phyloP scores from a whole-genome alignment of 129 eudicot species.

The Smallanthus sonchifolius region DNA sequence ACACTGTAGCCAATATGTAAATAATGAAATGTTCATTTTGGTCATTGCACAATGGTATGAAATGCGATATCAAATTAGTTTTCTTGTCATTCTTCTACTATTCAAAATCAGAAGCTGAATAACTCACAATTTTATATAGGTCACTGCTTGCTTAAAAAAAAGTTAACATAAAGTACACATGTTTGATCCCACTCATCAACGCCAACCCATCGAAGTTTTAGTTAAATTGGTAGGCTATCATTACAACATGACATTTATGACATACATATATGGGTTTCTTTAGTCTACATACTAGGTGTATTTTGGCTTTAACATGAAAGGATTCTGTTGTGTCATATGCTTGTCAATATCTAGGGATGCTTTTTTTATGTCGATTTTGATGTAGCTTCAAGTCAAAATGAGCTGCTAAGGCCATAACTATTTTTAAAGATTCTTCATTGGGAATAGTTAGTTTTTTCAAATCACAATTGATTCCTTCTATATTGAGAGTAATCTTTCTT shows the following conservation, averaged over 20 bases:
- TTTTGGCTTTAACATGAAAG: background rate
- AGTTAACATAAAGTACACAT: too few species aligned
- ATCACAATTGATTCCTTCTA: background rate
- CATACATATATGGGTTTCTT: background rate
- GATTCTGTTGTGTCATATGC: background rate
- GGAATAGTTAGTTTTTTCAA: background rate
- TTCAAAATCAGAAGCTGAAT: background rate
- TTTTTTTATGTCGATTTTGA: background rate
- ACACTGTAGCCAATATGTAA: background rate
- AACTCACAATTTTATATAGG: background rate
- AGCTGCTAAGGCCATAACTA: background rate
- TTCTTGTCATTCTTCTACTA: background rate
- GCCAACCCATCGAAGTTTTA: background rate
- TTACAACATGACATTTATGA: background rate
- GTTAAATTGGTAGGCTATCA: background rate
- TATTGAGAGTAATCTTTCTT: background rate
- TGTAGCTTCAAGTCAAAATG: background rate
- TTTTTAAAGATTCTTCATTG: background rate
- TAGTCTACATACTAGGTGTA: background rate
- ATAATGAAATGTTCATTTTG: background rate
- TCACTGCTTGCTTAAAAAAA: background rate
- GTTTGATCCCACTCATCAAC: background rate
- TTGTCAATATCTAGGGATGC: background rate
- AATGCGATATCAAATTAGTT: background rate
- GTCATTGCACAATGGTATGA: background rate